Conservation (phyloP, 306 rosid genomes). For the Quercus bicolor region DNA sequence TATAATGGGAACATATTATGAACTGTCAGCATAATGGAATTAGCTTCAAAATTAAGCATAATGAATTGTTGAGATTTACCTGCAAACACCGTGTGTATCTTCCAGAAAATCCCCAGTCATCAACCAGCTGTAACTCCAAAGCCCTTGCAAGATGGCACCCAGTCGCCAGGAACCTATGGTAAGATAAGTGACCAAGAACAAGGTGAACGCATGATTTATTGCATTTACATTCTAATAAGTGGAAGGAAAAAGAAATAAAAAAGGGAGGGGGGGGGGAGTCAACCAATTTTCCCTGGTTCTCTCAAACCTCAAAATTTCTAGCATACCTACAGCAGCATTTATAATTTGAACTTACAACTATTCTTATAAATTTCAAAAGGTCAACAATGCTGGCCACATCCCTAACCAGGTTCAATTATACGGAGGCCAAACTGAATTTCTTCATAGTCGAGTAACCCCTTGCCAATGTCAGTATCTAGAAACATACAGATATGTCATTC, state of each 20-base stretch:
- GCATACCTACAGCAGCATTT: background rate
- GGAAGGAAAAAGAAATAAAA: no score
- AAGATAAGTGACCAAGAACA: conserved; percentile 1
- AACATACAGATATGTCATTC: no score
- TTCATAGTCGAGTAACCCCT: background rate
- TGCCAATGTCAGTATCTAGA: background rate
- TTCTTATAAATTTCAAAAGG: background rate
- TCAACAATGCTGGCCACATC: no score
- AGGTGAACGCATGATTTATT: background rate
- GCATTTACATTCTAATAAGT: background rate
- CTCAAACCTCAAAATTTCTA: background rate
- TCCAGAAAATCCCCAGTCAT: conserved; percentile 22
- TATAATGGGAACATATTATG: background rate
- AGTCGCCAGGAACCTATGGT: conserved; percentile 18
- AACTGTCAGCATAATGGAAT: background rate
- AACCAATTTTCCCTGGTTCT: background rate
- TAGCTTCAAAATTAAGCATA: background rate
- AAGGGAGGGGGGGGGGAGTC: no score
- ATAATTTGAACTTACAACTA: background rate
- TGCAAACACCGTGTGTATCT: conserved; percentile 29
- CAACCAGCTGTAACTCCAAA: conserved; percentile 14
- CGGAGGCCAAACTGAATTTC: background rate
- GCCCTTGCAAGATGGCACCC: conserved; percentile 20
- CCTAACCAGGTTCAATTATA: background rate
- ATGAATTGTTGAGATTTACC: conserved; percentile 5